phyloP scores from a whole-genome alignment of 441 rosid genomes.

The Pelargonium citronellum region DNA sequence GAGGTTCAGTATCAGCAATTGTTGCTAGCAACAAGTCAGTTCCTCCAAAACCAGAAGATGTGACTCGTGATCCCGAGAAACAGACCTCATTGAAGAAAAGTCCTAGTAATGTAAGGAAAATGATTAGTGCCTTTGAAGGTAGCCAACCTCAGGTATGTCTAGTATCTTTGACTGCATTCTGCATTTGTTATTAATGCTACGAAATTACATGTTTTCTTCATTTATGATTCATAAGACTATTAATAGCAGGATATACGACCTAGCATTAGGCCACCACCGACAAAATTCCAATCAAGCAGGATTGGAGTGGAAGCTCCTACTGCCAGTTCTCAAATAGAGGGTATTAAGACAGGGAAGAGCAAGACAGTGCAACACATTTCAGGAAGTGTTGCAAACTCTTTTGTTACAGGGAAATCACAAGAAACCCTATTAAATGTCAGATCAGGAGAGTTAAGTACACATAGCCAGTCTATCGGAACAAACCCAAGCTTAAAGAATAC shows the following conservation, averaged over 20 bases:
- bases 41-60: neutral
- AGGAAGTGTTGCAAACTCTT: slow-evolving; percentile 13
- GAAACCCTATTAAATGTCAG: slow-evolving; percentile 5
- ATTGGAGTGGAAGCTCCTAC: slow-evolving; percentile 24
- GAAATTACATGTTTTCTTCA: neutral
- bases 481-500: slow-evolving; percentile 23
- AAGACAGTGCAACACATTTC: slow-evolving; percentile 17
- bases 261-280: slow-evolving; percentile 28
- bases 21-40: neutral
- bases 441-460: slow-evolving; percentile 15
- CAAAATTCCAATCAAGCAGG: slow-evolving; percentile 28
- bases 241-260: slow-evolving; percentile 41
- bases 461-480: slow-evolving; percentile 15
- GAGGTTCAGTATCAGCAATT: neutral
- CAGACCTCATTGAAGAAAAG: slow-evolving; percentile 25
- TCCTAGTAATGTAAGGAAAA: slow-evolving; percentile 58
- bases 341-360: slow-evolving; percentile 12
- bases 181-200: slow-evolving; percentile 1
- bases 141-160: slow-evolving; percentile 52
- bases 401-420: slow-evolving; percentile 13
- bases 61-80: too few relatives aligned
- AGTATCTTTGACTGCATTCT: slow-evolving; percentile 9
- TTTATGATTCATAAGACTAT: neutral
- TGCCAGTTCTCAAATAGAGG: slow-evolving; percentile 20
- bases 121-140: slow-evolving; percentile 71